Conservation (phyloP, 768 basidiomycete genomes). For the Agrocybe chaxingu region DNA sequence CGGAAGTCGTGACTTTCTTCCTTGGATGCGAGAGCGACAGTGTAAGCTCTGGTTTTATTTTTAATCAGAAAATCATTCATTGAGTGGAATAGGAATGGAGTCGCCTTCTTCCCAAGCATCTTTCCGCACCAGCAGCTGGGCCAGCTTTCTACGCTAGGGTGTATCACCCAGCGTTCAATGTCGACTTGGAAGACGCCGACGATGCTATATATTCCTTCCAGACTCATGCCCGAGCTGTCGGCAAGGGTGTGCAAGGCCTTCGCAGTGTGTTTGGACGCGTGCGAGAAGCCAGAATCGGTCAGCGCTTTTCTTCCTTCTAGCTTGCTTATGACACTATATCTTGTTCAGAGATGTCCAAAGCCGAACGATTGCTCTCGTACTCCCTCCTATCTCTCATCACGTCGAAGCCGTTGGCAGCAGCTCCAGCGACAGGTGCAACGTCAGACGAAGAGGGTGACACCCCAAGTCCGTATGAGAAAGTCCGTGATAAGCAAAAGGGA, state of each 20-base stretch:
- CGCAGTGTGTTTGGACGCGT: slow-evolving; percentile 59
- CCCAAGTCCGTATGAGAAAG: slow-evolving; percentile 6
- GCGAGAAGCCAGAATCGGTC: slow-evolving; percentile 69
- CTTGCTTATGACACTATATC: not conserved
- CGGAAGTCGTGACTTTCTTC: slow-evolving; percentile 79
- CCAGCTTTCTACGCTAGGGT: slow-evolving; percentile 76
- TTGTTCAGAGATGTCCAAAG: slow-evolving; percentile 68
- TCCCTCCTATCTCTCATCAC: slow-evolving; percentile 74
- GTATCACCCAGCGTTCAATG: slow-evolving; percentile 82
- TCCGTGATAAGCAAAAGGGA: slow-evolving; percentile 41
- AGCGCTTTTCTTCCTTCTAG: slow-evolving; percentile 3
- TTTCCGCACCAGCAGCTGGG: slow-evolving; percentile 63
- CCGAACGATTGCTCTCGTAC: slow-evolving; percentile 71
- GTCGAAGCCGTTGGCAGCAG: slow-evolving; percentile 53
- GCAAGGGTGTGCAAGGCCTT: slow-evolving; percentile 65
- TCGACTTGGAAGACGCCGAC: slow-evolving; percentile 70
- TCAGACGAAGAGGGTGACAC: slow-evolving; percentile 44
- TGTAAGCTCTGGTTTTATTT: slow-evolving; percentile 39
- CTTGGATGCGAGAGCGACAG: slow-evolving; percentile 71
- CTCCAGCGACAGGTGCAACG: slow-evolving; percentile 42
- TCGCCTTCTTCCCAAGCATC: slow-evolving; percentile 54
- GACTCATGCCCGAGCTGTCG: slow-evolving; percentile 60
- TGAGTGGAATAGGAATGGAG: slow-evolving; percentile 61
- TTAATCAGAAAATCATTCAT: not conserved
- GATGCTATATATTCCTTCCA: slow-evolving; percentile 61